These are phyloP conservation scores for Leptodontidium sp. DNA, from an alignment of 2,329 filamentous ascomycete species.

Conservation along the genomic window DNA sequence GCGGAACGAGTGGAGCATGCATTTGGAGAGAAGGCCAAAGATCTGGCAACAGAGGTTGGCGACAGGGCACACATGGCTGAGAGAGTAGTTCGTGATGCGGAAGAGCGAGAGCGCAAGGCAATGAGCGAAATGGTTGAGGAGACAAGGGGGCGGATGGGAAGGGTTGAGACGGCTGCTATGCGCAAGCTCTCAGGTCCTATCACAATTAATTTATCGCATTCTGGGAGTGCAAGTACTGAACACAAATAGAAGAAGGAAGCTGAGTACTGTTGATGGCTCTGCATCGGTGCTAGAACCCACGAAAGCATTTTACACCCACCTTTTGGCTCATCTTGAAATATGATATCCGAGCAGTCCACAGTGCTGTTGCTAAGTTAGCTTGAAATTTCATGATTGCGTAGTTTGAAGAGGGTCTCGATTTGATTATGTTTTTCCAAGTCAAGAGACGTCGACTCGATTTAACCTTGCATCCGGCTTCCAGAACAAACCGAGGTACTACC, in stretches of 20 bases:
- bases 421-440: too few species aligned
- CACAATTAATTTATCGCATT: conserved; percentile 8
- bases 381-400: too few species aligned
- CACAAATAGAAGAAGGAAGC: background rate
- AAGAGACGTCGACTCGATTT: too few species aligned
- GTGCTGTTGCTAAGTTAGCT: too few species aligned
- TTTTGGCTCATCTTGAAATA: too few species aligned
- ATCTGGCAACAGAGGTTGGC: conserved; percentile 22
- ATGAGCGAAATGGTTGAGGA: background rate
- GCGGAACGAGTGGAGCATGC: conserved; percentile 14
- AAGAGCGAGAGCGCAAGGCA: conserved; percentile 7
- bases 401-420: too few species aligned
- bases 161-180: conserved; percentile 12
- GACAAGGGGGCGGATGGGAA: background rate
- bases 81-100: conserved; percentile 16
- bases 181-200: conserved; percentile 10
- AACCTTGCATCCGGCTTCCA: too few species aligned
- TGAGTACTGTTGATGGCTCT: background rate
- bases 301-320: too few species aligned
- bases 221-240: conserved; percentile 11
- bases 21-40: conserved; percentile 25
- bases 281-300: too few species aligned
- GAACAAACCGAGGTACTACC: too few species aligned
- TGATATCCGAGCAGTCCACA: too few species aligned
- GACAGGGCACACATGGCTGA: conserved; percentile 15